Conservation (phyloP, 306 rosid species). For the Cercis canadensis region DNA sequence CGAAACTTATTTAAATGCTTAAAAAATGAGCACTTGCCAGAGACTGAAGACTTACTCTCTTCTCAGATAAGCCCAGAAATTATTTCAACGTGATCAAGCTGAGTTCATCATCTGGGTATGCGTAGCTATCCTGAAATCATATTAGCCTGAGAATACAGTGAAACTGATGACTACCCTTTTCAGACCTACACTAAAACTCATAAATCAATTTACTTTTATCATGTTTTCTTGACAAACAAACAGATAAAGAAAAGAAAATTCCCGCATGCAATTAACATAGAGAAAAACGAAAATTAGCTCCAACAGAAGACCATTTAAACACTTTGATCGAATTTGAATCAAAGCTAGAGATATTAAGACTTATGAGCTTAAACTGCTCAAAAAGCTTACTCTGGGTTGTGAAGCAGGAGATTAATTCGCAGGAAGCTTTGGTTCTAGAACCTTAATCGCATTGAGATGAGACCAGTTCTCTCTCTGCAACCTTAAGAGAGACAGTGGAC, state of each 20-base stretch:
- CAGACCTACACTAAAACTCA: constrained; percentile 33
- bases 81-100: constrained; percentile 12
- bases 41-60: constrained; percentile 18
- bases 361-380: constrained; percentile 9
- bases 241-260: constrained; percentile 29
- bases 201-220: constrained; percentile 1
- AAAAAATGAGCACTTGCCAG: background rate
- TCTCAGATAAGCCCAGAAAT: constrained; percentile 20
- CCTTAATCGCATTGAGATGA: constrained; percentile 49
- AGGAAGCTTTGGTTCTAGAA: constrained; percentile 42
- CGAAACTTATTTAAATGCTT: background rate
- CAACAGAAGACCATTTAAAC: constrained; percentile 30
- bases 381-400: constrained; percentile 44
- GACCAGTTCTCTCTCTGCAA: constrained; percentile 51
- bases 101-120: constrained; percentile 32
- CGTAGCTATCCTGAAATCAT: constrained; percentile 12
- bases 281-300: constrained; percentile 8
- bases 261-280: background rate
- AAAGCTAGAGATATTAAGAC: constrained; percentile 25
- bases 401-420: constrained; percentile 18
- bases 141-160: constrained; percentile 19
- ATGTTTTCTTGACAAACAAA: constrained; percentile 32
- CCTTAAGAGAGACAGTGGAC: constrained; percentile 66
- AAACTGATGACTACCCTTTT: constrained; percentile 7
- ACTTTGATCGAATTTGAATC: constrained; percentile 30